Percentiles rank a stretch among this genome's conserved stretches.
Evolutionary conservation across 1,139 yeast species (phyloP).

Genomic region (Hansenula lynferdii): DNA sequence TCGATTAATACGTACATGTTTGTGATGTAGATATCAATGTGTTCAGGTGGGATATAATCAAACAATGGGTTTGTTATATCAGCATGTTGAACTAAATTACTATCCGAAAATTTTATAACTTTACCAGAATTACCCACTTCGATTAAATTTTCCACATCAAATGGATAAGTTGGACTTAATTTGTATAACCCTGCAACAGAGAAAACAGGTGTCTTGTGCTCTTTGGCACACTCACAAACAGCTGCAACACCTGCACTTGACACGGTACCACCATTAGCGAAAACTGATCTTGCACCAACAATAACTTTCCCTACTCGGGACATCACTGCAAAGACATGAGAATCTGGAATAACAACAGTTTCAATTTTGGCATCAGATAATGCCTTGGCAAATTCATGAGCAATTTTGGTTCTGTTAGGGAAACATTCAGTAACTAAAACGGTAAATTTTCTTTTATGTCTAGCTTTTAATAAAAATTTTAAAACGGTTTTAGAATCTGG

Average conservation of each 20-base stretch:
- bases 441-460: constrained; percentile 85
- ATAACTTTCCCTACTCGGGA: constrained; percentile 95
- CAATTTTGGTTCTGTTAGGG: constrained; percentile 75
- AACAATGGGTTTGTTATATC: constrained; percentile 90
- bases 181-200: constrained; percentile 94
- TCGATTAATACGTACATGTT: constrained; percentile 45
- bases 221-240: constrained; percentile 95
- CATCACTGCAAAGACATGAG: constrained; percentile 93
- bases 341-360: constrained; percentile 87
- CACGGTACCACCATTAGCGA: constrained; percentile 94
- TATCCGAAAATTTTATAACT: constrained; percentile 68
- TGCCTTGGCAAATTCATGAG: constrained; percentile 76
- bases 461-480: constrained; percentile 81
- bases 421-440: constrained; percentile 90
- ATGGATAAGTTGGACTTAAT: constrained; percentile 90
- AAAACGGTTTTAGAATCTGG: constrained; percentile 89
- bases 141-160: constrained; percentile 79
- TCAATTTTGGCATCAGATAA: constrained; percentile 86
- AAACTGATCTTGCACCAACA: constrained; percentile 86
- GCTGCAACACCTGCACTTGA: constrained; percentile 88
- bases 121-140: constrained; percentile 94
- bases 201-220: constrained; percentile 90
- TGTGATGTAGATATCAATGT: constrained; percentile 90
- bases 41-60: constrained; percentile 91
- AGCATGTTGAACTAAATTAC: constrained; percentile 35